phyloP scores from a whole-genome alignment of 2,329 filamentous ascomycete genomes.

The Tolypocladium tundrense region DNA sequence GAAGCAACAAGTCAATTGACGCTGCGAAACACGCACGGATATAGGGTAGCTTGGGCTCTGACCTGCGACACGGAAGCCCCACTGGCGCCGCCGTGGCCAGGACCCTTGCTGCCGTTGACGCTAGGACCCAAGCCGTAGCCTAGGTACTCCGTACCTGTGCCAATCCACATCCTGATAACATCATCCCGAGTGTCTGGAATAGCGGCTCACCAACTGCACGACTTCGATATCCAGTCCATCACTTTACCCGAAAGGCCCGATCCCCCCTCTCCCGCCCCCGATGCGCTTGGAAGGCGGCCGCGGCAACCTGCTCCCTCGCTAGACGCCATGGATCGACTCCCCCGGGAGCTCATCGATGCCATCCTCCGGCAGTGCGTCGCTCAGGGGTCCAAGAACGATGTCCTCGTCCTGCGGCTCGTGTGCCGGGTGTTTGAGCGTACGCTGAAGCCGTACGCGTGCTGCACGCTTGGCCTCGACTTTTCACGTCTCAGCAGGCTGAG shows the following conservation, averaged over 20 bases:
- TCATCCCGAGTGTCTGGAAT: background rate
- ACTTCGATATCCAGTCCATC: background rate
- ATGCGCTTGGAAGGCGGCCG: background rate
- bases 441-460: slow-evolving; percentile 33
- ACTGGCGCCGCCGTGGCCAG: background rate
- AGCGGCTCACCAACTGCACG: background rate
- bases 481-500: slow-evolving; percentile 32
- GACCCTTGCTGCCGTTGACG: background rate
- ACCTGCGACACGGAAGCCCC: background rate
- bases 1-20: too few species aligned
- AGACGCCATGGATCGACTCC: slow-evolving; percentile 32
- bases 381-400: slow-evolving; percentile 31
- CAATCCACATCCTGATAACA: background rate
- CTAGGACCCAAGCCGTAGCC: background rate
- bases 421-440: slow-evolving; percentile 37
- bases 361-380: slow-evolving; percentile 33
- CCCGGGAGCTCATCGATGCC: slow-evolving; percentile 34
- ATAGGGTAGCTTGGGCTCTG: background rate
- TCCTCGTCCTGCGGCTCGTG: slow-evolving; percentile 36
- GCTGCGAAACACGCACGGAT: too few species aligned
- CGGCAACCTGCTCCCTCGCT: background rate
- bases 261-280: background rate
- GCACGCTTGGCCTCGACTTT: slow-evolving; percentile 39
- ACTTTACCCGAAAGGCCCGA: background rate
- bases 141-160: background rate